Conservation (phyloP, 805 yeast genomes). For the Maudiozyma turicensis region DNA sequence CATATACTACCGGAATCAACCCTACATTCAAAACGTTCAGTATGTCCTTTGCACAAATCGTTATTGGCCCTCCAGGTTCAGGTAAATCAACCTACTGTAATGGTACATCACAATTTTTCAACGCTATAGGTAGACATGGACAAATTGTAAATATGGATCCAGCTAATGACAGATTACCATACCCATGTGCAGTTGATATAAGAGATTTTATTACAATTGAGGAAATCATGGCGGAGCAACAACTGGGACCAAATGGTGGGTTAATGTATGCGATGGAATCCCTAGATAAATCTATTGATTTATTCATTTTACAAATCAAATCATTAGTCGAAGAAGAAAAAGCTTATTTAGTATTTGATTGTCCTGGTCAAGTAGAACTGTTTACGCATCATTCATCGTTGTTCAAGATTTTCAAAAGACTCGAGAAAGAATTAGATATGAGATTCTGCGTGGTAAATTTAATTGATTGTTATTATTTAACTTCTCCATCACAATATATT, state of each 20-base stretch:
- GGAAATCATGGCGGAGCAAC: slow-evolving; percentile 63
- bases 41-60: slow-evolving; percentile 77
- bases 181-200: slow-evolving; percentile 69
- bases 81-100: slow-evolving; percentile 93
- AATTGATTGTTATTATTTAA: slow-evolving; percentile 72
- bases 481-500: slow-evolving; percentile 82
- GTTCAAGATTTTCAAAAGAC: slow-evolving; percentile 49
- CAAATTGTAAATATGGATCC: slow-evolving; percentile 88
- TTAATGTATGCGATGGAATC: slow-evolving; percentile 78
- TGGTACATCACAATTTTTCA: slow-evolving; percentile 86
- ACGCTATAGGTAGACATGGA: slow-evolving; percentile 86
- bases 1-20: neutral
- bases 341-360: slow-evolving; percentile 70
- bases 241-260: slow-evolving; percentile 83
- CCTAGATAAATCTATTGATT: slow-evolving; percentile 45
- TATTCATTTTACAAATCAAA: slow-evolving; percentile 47
- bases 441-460: slow-evolving; percentile 78
- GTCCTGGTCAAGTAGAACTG: slow-evolving; percentile 94
- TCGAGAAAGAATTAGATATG: slow-evolving; percentile 57
- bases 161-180: slow-evolving; percentile 64
- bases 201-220: slow-evolving; percentile 68
- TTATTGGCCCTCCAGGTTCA: slow-evolving; percentile 96
- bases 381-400: slow-evolving; percentile 84
- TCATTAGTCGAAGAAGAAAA: slow-evolving; percentile 45
- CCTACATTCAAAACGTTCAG: neutral